Evolutionary conservation across 371 early-diverging fungal species (phyloP).

Genomic region (Mucor piriformis): DNA sequence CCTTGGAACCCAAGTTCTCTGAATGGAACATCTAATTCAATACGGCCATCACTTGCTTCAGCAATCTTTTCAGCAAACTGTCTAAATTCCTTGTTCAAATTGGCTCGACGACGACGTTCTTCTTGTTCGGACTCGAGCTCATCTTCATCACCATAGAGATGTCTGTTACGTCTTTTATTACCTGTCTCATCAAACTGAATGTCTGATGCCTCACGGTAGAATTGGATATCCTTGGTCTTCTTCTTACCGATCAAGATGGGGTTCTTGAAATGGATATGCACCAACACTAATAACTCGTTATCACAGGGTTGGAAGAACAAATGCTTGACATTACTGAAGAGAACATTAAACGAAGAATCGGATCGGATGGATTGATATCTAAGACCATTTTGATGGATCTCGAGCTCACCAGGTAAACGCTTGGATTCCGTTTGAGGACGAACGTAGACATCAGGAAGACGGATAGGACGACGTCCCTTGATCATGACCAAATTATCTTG

Average conservation of each 20-base stretch:
- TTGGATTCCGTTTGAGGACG: slow-evolving; percentile 87
- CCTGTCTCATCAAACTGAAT: slow-evolving; percentile 97
- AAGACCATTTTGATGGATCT: slow-evolving; percentile 94
- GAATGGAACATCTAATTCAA: slow-evolving; percentile 95
- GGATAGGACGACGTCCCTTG: slow-evolving; percentile 77
- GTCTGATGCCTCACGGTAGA: slow-evolving; percentile 97
- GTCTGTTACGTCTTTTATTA: slow-evolving; percentile 85
- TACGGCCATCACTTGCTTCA: slow-evolving; percentile 77
- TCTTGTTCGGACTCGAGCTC: slow-evolving; percentile 96
- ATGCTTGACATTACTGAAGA: slow-evolving; percentile 98
- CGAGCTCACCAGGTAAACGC: slow-evolving; percentile 89
- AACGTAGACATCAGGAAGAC: slow-evolving; percentile 88
- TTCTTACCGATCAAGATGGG: slow-evolving; percentile 98
- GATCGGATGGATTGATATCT: slow-evolving; percentile 85
- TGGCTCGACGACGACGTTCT: slow-evolving; percentile 85
- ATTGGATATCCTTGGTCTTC: slow-evolving; percentile 99
- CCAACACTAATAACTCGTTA: slow-evolving; percentile 90
- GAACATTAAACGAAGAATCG: slow-evolving; percentile 86
- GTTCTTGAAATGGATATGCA: slow-evolving; percentile 96
- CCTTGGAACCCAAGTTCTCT: slow-evolving; percentile 97
- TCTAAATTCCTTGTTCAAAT: slow-evolving; percentile 94
- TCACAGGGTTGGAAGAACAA: slow-evolving; percentile 99
- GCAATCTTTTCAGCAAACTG: slow-evolving; percentile 92
- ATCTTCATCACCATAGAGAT: slow-evolving; percentile 96
- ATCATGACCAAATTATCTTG: slow-evolving; percentile 89